phyloP scores from a whole-genome alignment of 1,139 yeast genomes.

The Pneumocystis oryctolagi region DNA sequence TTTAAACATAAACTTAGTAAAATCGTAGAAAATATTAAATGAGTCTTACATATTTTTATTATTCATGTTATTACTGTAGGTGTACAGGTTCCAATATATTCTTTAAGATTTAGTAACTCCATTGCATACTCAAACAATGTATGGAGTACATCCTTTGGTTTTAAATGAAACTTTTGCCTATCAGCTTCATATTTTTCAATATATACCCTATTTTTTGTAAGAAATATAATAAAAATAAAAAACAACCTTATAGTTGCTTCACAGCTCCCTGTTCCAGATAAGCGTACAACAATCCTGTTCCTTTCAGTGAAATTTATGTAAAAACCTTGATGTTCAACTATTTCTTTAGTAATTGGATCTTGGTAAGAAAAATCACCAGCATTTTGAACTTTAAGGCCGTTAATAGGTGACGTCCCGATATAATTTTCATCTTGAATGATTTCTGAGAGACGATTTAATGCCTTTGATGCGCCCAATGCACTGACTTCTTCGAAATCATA shows the following conservation, averaged over 20 bases:
- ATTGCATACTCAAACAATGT: not conserved
- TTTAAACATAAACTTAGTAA: not conserved
- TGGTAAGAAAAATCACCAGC: constrained; percentile 87
- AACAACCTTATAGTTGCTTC: constrained; percentile 92
- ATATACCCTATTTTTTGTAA: not conserved
- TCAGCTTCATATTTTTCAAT: not conserved
- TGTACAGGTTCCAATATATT: not conserved
- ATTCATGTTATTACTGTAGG: not conserved
- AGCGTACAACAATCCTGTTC: constrained; percentile 71
- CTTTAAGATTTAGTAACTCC: not conserved
- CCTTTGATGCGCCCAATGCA: constrained; percentile 56
- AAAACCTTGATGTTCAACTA: constrained; percentile 82
- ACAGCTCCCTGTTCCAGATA: constrained; percentile 95
- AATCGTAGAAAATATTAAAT: not conserved
- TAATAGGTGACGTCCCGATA: constrained; percentile 33
- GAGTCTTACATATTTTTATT: not conserved
- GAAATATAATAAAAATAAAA: constrained; percentile 21
- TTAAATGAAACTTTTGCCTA: not conserved
- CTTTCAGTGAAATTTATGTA: constrained; percentile 72
- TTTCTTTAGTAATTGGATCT: constrained; percentile 78
- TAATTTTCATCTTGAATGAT: constrained; percentile 29
- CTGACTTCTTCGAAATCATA: constrained; percentile 82
- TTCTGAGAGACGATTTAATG: constrained; percentile 43
- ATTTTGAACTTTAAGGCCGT: constrained; percentile 42
- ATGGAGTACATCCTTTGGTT: not conserved